These are phyloP conservation scores for Ambrosia artemisiifolia DNA, from an alignment of 129 eudicot species.

Conservation along the genomic window DNA sequence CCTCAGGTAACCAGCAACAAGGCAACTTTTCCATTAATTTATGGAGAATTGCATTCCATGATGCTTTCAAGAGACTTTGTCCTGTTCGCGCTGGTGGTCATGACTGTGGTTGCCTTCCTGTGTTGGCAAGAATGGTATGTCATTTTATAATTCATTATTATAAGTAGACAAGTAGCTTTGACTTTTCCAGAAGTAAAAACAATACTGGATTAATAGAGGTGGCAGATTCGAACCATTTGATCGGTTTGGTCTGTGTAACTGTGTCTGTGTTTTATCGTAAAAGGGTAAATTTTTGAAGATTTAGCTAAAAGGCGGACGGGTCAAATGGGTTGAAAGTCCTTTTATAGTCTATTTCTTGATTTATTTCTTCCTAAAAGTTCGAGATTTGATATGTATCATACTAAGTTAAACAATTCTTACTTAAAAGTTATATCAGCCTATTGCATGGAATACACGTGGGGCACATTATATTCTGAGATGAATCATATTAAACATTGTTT, in stretches of 20 bases:
- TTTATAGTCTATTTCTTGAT: too few species aligned
- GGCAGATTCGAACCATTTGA: background rate
- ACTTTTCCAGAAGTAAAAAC: background rate
- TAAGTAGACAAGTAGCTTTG: slow-evolving; percentile 11
- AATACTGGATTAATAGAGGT: background rate
- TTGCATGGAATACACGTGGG: background rate
- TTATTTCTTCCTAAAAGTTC: background rate
- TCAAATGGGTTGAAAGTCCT: background rate
- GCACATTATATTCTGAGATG: background rate
- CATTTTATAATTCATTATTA: background rate
- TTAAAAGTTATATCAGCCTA: background rate
- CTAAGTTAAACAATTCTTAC: background rate
- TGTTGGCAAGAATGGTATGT: slow-evolving; percentile 82
- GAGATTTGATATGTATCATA: background rate
- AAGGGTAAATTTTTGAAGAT: background rate
- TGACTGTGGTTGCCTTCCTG: slow-evolving; percentile 93
- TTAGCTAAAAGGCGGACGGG: background rate
- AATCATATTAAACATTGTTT: background rate
- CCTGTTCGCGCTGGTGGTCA: slow-evolving; percentile 94
- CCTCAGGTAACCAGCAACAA: slow-evolving; percentile 70
- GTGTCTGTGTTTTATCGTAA: background rate
- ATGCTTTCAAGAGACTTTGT: slow-evolving; percentile 89
- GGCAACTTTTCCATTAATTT: slow-evolving; percentile 66
- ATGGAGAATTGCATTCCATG: slow-evolving; percentile 84
- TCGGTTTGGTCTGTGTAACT: background rate